Evolutionary conservation across 2,329 filamentous ascomycete genomes (phyloP), one percentile per base, ranked within the genome.

Genomic region (Zymoseptoria brevis): DNA sequence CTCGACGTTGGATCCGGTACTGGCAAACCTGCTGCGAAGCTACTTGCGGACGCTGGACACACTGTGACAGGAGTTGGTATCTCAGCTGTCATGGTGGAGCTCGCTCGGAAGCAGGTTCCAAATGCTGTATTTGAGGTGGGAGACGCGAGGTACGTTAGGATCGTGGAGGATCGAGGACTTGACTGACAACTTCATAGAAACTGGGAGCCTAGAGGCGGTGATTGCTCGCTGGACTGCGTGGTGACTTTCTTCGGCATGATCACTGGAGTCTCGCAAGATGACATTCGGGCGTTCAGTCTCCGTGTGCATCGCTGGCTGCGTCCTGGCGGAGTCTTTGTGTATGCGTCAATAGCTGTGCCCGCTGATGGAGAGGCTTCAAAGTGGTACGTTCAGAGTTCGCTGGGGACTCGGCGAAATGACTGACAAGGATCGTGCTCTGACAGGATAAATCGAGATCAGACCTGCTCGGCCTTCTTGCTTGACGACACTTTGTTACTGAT

Each of bases 1-100:
- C 63, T 72, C 9, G 68, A 73, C 49, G 63, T 73, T 2, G 71
- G 71, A 24, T 73, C 71, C 60, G 71, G 71, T 9, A 73, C 71
- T 8, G 71, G 71, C n/a, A 57, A 64, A 9, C 69, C 71, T 5
- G 67, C 70, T 19, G 62, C 70, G 4, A 48, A 64, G 21, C 67
- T 68, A 56, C 62, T 74, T 3, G 62, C 64, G 8, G 56, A 66
- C 6, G 68, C 68, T 8, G 68, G 69, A 26, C 60, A 69, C 19
- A 53, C 67, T 4, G 69, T 74, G 45, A 56, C 61, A 16, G 70
- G 69, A 6, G 65, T 67, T 41, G 67, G 72, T 54, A 66, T 71
- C 54, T 67, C 71, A 4, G 66, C 67, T 4, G 66, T 69, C 26
- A 74, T 72, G 72, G 60, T 72, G 22, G 56, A 66, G 3, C 54